Percentiles rank a stretch among this genome's conserved stretches.
These are phyloP conservation scores for Colletotrichum sp. DNA, from an alignment of 2,329 filamentous ascomycete genomes.

Conservation along the genomic window DNA sequence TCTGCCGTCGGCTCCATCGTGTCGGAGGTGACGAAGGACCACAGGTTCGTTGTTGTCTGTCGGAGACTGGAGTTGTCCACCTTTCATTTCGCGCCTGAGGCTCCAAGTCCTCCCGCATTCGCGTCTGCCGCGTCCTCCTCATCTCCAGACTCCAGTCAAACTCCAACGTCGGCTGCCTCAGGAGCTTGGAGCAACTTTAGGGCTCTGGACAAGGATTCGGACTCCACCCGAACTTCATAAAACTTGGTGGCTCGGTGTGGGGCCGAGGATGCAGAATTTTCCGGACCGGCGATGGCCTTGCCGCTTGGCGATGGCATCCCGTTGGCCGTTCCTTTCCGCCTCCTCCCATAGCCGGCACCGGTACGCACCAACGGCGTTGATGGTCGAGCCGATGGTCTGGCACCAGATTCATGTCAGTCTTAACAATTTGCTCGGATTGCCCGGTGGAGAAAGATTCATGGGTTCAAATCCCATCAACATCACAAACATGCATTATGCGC, in stretches of 20 bases:
- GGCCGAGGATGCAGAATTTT: constrained; percentile 19
- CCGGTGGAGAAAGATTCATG: not conserved
- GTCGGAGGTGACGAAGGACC: not conserved
- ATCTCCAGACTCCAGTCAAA: not conserved
- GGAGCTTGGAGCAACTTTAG: not conserved
- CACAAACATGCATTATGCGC: not conserved
- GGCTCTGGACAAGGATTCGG: not conserved
- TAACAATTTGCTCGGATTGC: not conserved
- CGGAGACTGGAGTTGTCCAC: not conserved
- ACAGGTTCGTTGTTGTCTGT: not conserved
- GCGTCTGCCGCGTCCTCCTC: not conserved
- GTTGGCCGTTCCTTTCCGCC: not conserved
- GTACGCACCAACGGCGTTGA: not conserved
- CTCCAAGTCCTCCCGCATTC: not conserved
- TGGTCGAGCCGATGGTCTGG: not conserved
- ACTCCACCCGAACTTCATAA: not conserved
- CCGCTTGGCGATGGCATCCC: not conserved
- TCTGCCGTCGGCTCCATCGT: not conserved
- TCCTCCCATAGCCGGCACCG: not conserved
- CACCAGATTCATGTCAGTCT: not conserved
- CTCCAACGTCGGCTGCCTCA: constrained; percentile 6
- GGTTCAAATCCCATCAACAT: not conserved
- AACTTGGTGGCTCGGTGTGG: constrained; percentile 14
- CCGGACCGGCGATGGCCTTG: not conserved
- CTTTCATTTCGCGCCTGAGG: not conserved